Conservation (phyloP, 1,284 basidiomycete genomes). For the Marasmius oreades region DNA sequence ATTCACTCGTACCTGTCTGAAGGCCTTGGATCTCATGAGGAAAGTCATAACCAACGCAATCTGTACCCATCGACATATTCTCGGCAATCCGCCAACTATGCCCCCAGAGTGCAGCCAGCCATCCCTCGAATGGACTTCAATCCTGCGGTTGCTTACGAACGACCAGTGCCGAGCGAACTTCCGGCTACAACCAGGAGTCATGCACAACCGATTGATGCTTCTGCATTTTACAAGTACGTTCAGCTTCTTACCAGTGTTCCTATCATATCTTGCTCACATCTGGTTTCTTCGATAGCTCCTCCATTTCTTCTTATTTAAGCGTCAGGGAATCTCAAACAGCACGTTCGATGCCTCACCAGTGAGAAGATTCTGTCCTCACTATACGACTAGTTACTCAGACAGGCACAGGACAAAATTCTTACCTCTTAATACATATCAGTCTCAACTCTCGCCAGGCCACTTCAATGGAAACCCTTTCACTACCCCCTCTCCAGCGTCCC, state of each 20-base stretch:
- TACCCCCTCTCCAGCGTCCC: background rate
- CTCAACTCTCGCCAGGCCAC: background rate
- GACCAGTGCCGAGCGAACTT: background rate
- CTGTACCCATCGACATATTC: background rate
- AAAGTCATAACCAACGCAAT: background rate
- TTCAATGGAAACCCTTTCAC: background rate
- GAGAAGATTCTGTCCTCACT: background rate
- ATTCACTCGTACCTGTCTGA: background rate
- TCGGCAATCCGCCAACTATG: background rate
- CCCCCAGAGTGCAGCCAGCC: background rate
- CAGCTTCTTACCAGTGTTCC: background rate
- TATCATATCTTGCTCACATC: no score
- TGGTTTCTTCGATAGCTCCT: background rate
- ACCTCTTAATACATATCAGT: no score
- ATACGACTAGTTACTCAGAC: background rate
- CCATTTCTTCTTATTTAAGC: conserved; percentile 12
- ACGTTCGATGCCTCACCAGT: background rate
- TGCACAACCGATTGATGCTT: conserved; percentile 26
- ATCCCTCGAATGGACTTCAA: conserved; percentile 34
- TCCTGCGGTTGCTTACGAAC: conserved; percentile 45
- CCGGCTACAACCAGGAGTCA: background rate
- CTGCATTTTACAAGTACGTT: conserved; percentile 56
- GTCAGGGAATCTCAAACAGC: background rate
- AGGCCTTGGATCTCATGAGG: no score
- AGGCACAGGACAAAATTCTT: no score